Base-by-base conservation (phyloP, 345 rosid genomes). In the Aquilaria malaccensis region DNA sequence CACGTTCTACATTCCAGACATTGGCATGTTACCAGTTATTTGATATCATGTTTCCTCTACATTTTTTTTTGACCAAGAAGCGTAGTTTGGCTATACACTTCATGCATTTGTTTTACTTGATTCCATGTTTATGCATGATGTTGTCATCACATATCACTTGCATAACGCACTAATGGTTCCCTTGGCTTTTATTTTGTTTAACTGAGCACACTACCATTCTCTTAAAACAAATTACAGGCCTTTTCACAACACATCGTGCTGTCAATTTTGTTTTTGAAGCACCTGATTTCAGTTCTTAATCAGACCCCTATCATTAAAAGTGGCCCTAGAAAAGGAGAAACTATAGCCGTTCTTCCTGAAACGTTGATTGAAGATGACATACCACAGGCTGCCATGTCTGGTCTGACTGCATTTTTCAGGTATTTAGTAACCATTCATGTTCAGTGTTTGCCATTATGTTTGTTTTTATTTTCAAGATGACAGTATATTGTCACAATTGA, bases 391-490 rank as follows among this genome's bases (percentile, higher is more conserved):
- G 89, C 98, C 63, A 73, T 87, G 63, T 75, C 87, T 74, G 88
- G 97, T 52, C 86, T 93, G 69, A 87, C 97, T 56, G 94, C 97
- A 43, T 93, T 93, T 70, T 93, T 89, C 83, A 87, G 94, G 97
- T 85, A 58, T 66, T 56, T 56, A 33, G 45, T 0, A 37, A 52
- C 57, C 65, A 65, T 3, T 69, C 62, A 48, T 53, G 45, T 55
- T 73, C 53, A 65, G 51, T 15, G 52, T 49, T 58, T 30, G 52
- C 51, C 57, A 11, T 50, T 51, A 63, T 61, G 13, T 64, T 33
- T 67, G 45, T 62, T 56, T 46, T 57, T 50, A 61, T 56, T 56
- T 47, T 58, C 58, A 33, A 62, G 67, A 64, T 51, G 58, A 54
- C 57, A 54, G 48, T 68, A 72, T 70, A 69, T 69, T 67, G 63